A percentile compares a stretch with the other conserved stretches of the same genome.
These are phyloP conservation scores for Xylaria digitata DNA, from an alignment of 2,329 filamentous ascomycete genomes.

Conservation along the genomic window DNA sequence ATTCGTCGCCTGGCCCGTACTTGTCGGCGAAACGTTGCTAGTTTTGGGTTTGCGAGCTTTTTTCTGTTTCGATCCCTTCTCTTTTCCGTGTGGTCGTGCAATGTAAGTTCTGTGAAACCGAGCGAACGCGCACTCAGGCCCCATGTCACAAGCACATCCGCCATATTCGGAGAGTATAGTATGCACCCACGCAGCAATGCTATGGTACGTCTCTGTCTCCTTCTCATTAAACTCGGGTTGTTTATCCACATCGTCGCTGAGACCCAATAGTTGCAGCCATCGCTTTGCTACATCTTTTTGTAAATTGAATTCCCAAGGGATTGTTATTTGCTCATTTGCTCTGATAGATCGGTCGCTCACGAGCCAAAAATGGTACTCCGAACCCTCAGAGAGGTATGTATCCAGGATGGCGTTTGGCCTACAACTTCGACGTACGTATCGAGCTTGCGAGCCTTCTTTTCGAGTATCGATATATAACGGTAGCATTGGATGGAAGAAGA, in stretches of 20 bases:
- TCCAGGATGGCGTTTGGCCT: conserved; percentile 88
- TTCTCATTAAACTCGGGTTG: conserved; percentile 66
- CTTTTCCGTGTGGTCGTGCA: conserved; percentile 57
- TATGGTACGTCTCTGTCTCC: conserved; percentile 67
- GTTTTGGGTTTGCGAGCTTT: conserved; percentile 66
- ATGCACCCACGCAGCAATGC: conserved; percentile 73
- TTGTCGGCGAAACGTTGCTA: conserved; percentile 69
- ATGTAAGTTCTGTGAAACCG: conserved; percentile 71
- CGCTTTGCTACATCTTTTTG: conserved; percentile 65
- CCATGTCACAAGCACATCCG: conserved; percentile 79
- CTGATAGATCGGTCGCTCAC: conserved; percentile 82
- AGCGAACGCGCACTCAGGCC: conserved; percentile 71
- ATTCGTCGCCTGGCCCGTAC: conserved; percentile 70
- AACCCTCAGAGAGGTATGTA: conserved; percentile 81
- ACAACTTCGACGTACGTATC: conserved; percentile 93
- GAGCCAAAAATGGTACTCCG: conserved; percentile 92
- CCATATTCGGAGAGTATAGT: conserved; percentile 81
- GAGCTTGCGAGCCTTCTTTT: conserved; percentile 83
- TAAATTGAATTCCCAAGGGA: conserved; percentile 75
- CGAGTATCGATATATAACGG: conserved; percentile 91
- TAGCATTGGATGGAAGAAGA: conserved; percentile 87
- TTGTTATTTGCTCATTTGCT: conserved; percentile 71
- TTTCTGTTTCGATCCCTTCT: conserved; percentile 56
- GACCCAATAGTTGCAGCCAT: conserved; percentile 69
- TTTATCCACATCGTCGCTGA: conserved; percentile 66